Evolutionary conservation across 495 filamentous ascomycete species (phyloP).

Genomic region (Penicillium parvum): DNA sequence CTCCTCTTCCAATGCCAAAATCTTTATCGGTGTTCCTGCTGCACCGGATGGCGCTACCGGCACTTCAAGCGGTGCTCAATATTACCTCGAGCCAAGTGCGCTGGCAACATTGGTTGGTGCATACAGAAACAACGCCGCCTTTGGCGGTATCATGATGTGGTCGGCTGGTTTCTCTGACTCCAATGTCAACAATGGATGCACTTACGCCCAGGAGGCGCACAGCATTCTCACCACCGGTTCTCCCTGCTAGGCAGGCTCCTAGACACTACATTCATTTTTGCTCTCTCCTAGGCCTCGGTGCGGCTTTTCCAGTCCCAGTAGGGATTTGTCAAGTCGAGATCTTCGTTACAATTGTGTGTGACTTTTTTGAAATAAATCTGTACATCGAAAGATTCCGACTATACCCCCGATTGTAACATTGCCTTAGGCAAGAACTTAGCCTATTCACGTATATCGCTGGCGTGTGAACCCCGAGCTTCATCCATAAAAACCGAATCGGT

Average conservation of each 20-base stretch:
- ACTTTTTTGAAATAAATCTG: too few species aligned
- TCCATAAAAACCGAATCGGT: too few species aligned
- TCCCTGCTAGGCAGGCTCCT: constrained; percentile 4
- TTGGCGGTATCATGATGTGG: constrained; percentile 56
- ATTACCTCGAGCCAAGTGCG: constrained; percentile 39
- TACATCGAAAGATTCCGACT: too few species aligned
- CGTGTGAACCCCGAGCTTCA: too few species aligned
- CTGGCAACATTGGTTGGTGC: constrained; percentile 29
- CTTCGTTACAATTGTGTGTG: too few species aligned
- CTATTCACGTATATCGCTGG: too few species aligned
- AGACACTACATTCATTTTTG: not conserved
- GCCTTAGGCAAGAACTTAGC: too few species aligned
- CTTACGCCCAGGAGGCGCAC: constrained; percentile 37
- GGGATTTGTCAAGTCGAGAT: too few species aligned
- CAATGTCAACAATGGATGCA: constrained; percentile 38
- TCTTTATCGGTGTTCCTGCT: constrained; percentile 48
- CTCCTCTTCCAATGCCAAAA: constrained; percentile 36
- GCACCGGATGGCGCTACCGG: constrained; percentile 39
- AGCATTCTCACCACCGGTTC: constrained; percentile 22
- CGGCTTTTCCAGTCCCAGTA: not conserved
- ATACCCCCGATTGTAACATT: too few species aligned
- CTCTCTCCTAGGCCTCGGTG: not conserved
- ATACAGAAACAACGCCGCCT: constrained; percentile 30
- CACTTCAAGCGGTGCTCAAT: constrained; percentile 30
- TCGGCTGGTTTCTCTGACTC: constrained; percentile 44